Evolutionary conservation across 345 rosid genomes (phyloP).

Genomic region (Lagerstroemia speciosa): DNA sequence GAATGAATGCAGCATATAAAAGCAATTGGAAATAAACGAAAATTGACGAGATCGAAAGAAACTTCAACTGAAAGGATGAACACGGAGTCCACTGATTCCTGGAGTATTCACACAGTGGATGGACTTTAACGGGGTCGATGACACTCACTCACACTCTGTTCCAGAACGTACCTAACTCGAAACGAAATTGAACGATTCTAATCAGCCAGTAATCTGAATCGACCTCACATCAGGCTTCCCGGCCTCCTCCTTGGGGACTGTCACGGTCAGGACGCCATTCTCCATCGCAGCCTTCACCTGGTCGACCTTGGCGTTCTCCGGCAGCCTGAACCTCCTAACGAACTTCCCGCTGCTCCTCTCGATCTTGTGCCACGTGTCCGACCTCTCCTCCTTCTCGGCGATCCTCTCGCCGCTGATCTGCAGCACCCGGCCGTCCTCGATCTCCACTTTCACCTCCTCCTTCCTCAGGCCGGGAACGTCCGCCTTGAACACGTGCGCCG

Average conservation of each 20-base stretch:
- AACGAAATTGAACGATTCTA: neutral
- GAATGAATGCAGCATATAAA: too few relatives aligned
- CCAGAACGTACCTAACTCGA: neutral
- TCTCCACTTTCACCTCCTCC: conserved; percentile 31
- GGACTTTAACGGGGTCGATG: neutral
- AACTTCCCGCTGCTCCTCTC: conserved; percentile 27
- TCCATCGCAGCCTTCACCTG: conserved; percentile 31
- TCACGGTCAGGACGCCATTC: conserved; percentile 28
- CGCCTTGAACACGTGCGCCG: conserved; percentile 32
- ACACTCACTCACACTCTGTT: neutral
- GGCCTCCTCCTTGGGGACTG: conserved; percentile 21
- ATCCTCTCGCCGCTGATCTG: conserved; percentile 29
- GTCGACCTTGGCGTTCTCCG: conserved; percentile 27
- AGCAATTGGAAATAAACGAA: neutral
- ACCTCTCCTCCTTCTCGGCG: conserved; percentile 25
- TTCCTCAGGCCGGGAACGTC: conserved; percentile 32
- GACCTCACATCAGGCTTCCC: conserved; percentile 19
- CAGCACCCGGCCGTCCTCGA: conserved; percentile 26
- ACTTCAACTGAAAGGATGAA: too few relatives aligned
- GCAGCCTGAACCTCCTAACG: conserved; percentile 33
- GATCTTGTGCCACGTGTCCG: conserved; percentile 29
- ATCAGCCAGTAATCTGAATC: conserved; percentile 20
- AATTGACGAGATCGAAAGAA: too few relatives aligned
- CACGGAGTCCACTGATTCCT: neutral
- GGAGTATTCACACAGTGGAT: neutral